These are phyloP conservation scores for Phytophthora ramorum DNA, from an alignment of 352 stramenopile species.

Conservation along the genomic window DNA sequence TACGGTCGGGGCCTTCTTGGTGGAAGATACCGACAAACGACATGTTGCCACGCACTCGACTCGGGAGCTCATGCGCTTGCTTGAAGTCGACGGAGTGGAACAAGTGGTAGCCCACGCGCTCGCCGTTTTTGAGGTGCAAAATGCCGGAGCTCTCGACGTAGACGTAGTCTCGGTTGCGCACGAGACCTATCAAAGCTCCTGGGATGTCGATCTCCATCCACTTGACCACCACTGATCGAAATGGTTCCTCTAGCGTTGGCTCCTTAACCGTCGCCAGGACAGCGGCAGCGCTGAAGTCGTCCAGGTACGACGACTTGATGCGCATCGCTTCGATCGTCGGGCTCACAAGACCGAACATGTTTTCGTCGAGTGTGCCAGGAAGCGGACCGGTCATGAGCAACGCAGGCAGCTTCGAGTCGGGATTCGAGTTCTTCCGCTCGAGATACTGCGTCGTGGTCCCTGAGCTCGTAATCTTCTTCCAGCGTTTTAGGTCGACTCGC, in stretches of 20 bases:
- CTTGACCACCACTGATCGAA: conserved; percentile 41
- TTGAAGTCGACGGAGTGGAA: conserved; percentile 34
- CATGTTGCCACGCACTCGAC: conserved; percentile 43
- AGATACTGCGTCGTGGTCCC: conserved; percentile 16
- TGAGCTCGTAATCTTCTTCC: conserved; percentile 20
- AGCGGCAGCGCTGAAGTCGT: conserved; percentile 40
- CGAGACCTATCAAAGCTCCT: conserved; percentile 19
- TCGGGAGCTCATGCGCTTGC: conserved; percentile 24
- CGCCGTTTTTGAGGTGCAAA: conserved; percentile 12
- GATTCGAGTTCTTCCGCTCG: conserved; percentile 23
- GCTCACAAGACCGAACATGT: conserved; percentile 48
- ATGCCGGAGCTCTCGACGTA: conserved; percentile 31
- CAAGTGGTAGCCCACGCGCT: conserved; percentile 32
- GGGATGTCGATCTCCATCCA: conserved; percentile 44
- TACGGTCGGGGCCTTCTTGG: conserved; percentile 20
- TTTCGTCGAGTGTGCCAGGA: conserved; percentile 39
- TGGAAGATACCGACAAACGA: conserved; percentile 46
- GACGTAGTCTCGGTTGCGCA: conserved; percentile 29
- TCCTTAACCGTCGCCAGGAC: conserved; percentile 49
- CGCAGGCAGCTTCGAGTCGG: conserved; percentile 19
- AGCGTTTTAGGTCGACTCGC: conserved; percentile 13
- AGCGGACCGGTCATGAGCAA: conserved; percentile 36
- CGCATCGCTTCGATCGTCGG: conserved; percentile 36
- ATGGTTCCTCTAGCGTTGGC: conserved; percentile 53
- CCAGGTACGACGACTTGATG: conserved; percentile 33